Evolutionary conservation across 768 basidiomycete genomes (phyloP), one percentile per base, ranked within the genome.

Genomic region (Amanita inopinata): DNA sequence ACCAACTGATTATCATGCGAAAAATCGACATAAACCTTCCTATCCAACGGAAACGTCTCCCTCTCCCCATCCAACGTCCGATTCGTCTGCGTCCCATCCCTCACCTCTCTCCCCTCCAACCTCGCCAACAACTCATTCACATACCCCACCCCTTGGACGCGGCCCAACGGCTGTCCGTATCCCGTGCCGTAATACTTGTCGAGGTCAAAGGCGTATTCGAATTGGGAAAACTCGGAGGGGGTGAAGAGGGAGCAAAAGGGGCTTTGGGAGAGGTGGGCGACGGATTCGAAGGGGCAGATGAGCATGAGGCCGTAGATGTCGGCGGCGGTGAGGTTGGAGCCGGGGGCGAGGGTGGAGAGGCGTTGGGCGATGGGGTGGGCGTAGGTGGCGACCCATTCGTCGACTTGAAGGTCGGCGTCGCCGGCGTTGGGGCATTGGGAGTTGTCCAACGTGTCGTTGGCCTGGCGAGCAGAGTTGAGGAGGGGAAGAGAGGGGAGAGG

Each of bases 121-220:
- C 92, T 76, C 0, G 87, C 85, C 15, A 93, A 57, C n/a, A 94
- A 73, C 61, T 93, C 90, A 56, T 90, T 91, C 53, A 86, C 67
- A 56, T 85, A 94, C 4, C 90, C 91, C 3, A 91, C 80, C 23
- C 88, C 87, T 55, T 87, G 85, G 5, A 88, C 76, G 3, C 66
- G 79, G 1, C 88, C 87, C 1, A 90, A 64, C 2, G 57, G 50
- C 47, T 78, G 75, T 3, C 87, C 86, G 46, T 85, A 83, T 78
- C 85, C 85, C 9, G 79, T 85, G 22, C 67, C 66, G 57, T 91
- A 89, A 56, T 76, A 92, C 57, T 90, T 86, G 49, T 77, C 73
- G 6, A 92, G 57, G 54, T 91, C 89, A 2, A 70, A 70, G 35
- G 64, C 67, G 54, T 88, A 86, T 49, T 84, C 85, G 51, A 78